Conservation (phyloP, 768 basidiomycete species). For the Fistulinella prunicolor region DNA sequence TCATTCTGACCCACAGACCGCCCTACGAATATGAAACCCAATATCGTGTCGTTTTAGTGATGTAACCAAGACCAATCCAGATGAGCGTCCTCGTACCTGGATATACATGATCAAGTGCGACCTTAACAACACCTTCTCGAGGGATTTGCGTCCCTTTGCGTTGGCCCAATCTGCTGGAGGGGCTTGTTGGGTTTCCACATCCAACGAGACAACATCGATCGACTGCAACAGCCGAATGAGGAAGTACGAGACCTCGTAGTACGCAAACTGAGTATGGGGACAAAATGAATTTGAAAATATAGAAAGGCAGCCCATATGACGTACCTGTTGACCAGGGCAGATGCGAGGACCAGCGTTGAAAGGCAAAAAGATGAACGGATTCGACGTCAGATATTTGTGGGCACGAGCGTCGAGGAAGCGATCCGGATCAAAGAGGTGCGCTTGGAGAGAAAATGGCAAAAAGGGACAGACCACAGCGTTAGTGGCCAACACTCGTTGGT, state of each 20-base stretch:
- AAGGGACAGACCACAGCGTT: too few relatives aligned
- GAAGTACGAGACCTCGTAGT: slow-evolving; percentile 54
- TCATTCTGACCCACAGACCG: slow-evolving; percentile 19
- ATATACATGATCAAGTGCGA: slow-evolving; percentile 44
- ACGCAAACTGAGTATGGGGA: slow-evolving; percentile 57
- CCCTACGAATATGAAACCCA: too few relatives aligned
- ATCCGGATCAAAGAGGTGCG: slow-evolving; percentile 59
- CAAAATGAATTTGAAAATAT: too few relatives aligned
- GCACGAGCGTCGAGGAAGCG: slow-evolving; percentile 62
- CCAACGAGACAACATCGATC: slow-evolving; percentile 42
- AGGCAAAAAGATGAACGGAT: slow-evolving; percentile 49
- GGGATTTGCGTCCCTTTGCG: slow-evolving; percentile 34
- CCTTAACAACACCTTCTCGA: slow-evolving; percentile 39
- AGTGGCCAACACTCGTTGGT: too few relatives aligned
- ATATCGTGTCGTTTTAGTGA: too few relatives aligned
- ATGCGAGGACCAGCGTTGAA: slow-evolving; percentile 42
- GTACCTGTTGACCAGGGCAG: slow-evolving; percentile 37
- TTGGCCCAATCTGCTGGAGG: slow-evolving; percentile 34
- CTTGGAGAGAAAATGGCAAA: slow-evolving; percentile 35
- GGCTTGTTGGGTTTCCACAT: slow-evolving; percentile 33
- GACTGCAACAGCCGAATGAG: slow-evolving; percentile 50
- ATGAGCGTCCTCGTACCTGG: slow-evolving; percentile 26
- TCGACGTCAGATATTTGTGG: slow-evolving; percentile 49
- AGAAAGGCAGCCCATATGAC: background rate
- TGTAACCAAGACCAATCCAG: too few relatives aligned